Base-by-base conservation (phyloP, 768 basidiomycete species). In the Hypsizygus marmoreus region DNA sequence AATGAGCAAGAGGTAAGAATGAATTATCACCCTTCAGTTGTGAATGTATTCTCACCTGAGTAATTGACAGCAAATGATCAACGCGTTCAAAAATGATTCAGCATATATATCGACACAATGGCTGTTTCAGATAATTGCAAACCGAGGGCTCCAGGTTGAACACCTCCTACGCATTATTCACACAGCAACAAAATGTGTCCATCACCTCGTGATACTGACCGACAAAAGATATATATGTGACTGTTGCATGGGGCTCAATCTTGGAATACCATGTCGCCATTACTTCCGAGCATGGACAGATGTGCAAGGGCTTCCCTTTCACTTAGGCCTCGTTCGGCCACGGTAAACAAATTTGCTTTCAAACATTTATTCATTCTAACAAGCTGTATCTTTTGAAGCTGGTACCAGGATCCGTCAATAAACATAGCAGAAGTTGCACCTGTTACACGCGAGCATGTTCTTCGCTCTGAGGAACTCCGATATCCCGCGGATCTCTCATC, bases 241-340 rank as follows among this genome's bases (percentile, higher is more conserved):
- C 35, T 66, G 61, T 39, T 58, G 56, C 36, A 64, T 64, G 59
- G 51, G 55, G 2, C 28, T 49, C 22, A 65, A 61, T 43, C 47
- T 60, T n/a, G 59, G 61, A 6, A 47, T 65, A 8, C 59, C 56
- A 2, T 67, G 62, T 31, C 49, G 45, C 3, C 61, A 64, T 32
- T 62, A 54, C 40, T 61, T 59, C 28, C 33, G 33, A 17, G 56
- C 48, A 4, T 53, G 51, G 32, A 22, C 42, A 1, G 34, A 37
- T 13, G 43, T 62, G 2, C 35, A 45, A 14, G 48, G 44, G 0
- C 45, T 64, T 19, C 40, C 36, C 7, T 65, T 66, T 46, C 58
- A 62, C 46, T 31, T 64, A 24, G 59, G 50, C 1, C 28, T 64
- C 8, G 47, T 66, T 12, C 50, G 40, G 4, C 17, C 54, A 26